Evolutionary conservation across 1,284 basidiomycete genomes (phyloP), one percentile per base, ranked within the genome.

Genomic region (Dichomitus squalens): DNA sequence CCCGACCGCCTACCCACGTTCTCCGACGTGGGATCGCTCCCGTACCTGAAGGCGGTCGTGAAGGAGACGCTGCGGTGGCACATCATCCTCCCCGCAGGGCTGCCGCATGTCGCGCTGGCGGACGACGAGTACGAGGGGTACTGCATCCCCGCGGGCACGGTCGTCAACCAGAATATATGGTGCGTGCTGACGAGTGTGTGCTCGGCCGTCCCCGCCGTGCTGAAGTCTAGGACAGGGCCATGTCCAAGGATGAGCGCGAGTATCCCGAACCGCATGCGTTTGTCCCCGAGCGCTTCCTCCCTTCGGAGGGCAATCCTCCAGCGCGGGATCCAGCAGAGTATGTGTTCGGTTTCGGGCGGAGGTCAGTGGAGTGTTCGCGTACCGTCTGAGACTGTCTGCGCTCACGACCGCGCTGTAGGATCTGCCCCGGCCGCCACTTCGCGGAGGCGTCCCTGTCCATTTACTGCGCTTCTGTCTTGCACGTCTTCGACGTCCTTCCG

Each of bases 1-100:
- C 16, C n/a, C 16, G 39, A 40, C 39, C 39, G 39, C 6, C 39
- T 40, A 16, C 39, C 39, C 55, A 8, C 54, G 62, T 40, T 18
- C 21, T 40, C 39, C 21, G 39, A 40, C n/a, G n/a, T n/a, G n/a
- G n/a, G n/a, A n/a, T n/a, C n/a, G n/a, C n/a, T n/a, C n/a, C n/a
- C n/a, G n/a, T 33, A 33, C 12, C 6, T 33, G 31, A 6, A 12
- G 31, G 31, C 31, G 31, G 12, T 33, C 31, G 12, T 33, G 7
- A 33, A 33, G 31, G 31, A 33, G 31, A 33, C 31, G 31, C 31
- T 7, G 31, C 6, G 31, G 12, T 33, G 31, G 31, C 31, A 33
- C 31, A 33, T 33, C 31, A 33, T 33, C 31, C 12, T 12, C 7
- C 31, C 31, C 7, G 6, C 12, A 12, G 31, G 31, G 7, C 7